A percentile compares a stretch with the other conserved stretches of the same genome.
Conservation (phyloP, 164 flowering plant genomes). For the Paratinospora sagittata region DNA sequence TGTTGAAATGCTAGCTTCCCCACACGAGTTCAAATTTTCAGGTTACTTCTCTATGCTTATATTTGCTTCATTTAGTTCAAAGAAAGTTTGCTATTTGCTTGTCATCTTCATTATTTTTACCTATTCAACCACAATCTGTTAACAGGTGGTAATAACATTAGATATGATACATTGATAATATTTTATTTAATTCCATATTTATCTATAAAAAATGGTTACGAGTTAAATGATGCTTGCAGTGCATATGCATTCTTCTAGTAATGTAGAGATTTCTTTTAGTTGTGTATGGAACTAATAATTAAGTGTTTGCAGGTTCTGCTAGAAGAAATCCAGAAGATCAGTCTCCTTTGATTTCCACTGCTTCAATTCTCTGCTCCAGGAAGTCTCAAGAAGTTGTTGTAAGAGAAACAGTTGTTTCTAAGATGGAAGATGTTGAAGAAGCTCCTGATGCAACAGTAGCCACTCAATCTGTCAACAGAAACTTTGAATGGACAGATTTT, state of each 20-base stretch:
- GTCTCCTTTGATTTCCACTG: neutral
- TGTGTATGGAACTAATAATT: neutral
- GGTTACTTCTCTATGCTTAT: neutral
- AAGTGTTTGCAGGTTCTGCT: neutral
- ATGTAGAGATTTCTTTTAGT: neutral
- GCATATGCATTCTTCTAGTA: neutral
- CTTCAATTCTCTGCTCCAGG: neutral
- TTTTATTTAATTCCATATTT: neutral
- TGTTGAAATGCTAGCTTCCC: neutral
- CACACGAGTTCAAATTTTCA: neutral
- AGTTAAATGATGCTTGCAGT: neutral
- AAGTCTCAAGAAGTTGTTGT: neutral
- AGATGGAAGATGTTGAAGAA: neutral
- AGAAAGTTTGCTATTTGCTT: no score
- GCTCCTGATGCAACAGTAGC: neutral
- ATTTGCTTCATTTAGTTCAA: neutral
- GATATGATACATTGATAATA: neutral
- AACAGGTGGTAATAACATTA: neutral
- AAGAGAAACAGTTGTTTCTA: neutral
- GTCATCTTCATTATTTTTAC: neutral
- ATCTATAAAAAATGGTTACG: neutral
- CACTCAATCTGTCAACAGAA: slow-evolving; percentile 2
- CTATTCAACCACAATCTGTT: neutral
- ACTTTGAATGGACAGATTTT: neutral
- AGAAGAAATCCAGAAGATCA: neutral